Conservation (phyloP, 768 basidiomycete genomes). For the Tylopilus felleus region DNA sequence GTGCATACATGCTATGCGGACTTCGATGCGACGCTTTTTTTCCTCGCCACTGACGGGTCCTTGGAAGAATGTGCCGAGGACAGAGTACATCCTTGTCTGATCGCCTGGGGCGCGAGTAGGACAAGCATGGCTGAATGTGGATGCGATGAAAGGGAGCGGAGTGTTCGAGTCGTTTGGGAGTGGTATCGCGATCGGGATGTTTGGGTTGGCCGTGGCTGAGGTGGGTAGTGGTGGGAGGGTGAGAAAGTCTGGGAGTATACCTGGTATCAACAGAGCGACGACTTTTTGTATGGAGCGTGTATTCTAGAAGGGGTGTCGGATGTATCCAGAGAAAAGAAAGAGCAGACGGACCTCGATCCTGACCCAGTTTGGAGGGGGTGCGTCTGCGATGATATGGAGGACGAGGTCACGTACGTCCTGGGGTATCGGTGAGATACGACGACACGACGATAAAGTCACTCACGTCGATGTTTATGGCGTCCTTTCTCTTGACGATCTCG, state of each 20-base stretch:
- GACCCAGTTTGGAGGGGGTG: constrained; percentile 84
- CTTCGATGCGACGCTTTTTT: constrained; percentile 60
- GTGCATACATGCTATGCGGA: constrained; percentile 37
- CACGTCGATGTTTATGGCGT: constrained; percentile 81
- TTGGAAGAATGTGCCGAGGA: constrained; percentile 79
- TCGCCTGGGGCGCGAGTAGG: constrained; percentile 94
- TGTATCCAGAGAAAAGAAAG: not conserved
- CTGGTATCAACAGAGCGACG: constrained; percentile 81
- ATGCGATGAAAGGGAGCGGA: constrained; percentile 63
- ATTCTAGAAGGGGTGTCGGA: constrained; percentile 49
- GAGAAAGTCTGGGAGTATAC: constrained; percentile 72
- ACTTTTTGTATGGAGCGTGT: constrained; percentile 70
- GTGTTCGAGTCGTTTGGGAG: constrained; percentile 32
- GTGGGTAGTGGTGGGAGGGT: constrained; percentile 70
- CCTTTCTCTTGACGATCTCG: constrained; percentile 69
- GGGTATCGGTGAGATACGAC: not conserved
- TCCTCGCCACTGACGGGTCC: constrained; percentile 77
- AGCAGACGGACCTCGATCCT: constrained; percentile 62
- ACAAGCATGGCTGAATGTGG: constrained; percentile 87
- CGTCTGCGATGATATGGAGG: constrained; percentile 78
- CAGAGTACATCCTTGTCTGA: constrained; percentile 76
- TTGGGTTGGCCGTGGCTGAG: constrained; percentile 56
- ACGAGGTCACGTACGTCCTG: constrained; percentile 89
- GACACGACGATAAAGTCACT: constrained; percentile 24
- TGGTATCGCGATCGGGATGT: constrained; percentile 51